Conservation (phyloP, 1,139 yeast species). For the Meyerozyma athensensis region DNA sequence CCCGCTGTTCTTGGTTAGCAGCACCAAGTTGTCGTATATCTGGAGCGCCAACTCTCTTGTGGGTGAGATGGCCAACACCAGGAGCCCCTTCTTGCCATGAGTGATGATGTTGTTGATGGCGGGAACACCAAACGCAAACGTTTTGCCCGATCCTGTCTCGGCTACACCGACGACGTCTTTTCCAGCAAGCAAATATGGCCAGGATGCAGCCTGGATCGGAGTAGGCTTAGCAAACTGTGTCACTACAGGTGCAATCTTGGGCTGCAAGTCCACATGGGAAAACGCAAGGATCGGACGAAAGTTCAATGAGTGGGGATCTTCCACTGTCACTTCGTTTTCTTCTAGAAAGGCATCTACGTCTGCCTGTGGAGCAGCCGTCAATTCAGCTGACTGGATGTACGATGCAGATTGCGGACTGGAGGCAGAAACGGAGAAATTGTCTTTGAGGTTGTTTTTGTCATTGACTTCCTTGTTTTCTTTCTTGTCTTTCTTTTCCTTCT, state of each 20-base stretch:
- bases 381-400: conserved; percentile 27
- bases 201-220: conserved; percentile 93
- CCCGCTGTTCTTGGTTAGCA: conserved; percentile 53
- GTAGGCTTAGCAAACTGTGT: conserved; percentile 83
- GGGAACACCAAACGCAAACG: conserved; percentile 96
- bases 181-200: conserved; percentile 85
- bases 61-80: conserved; percentile 86
- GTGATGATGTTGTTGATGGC: conserved; percentile 71
- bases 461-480: conserved; percentile 9
- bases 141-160: conserved; percentile 97
- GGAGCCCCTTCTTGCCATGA: conserved; percentile 46
- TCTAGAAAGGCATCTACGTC: conserved; percentile 59
- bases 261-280: conserved; percentile 52
- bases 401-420: conserved; percentile 13
- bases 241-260: conserved; percentile 52
- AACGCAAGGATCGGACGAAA: conserved; percentile 73
- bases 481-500: conserved; percentile 16
- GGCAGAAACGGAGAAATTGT: conserved; percentile 10
- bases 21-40: conserved; percentile 77
- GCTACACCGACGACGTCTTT: conserved; percentile 96
- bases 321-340: conserved; percentile 75
- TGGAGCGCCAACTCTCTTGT: conserved; percentile 97
- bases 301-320: conserved; percentile 52
- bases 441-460: conserved; percentile 4
- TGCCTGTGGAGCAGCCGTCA: conserved; percentile 38